Evolutionary conservation across 805 yeast genomes (phyloP).

Genomic region (Ascoidea tarda): DNA sequence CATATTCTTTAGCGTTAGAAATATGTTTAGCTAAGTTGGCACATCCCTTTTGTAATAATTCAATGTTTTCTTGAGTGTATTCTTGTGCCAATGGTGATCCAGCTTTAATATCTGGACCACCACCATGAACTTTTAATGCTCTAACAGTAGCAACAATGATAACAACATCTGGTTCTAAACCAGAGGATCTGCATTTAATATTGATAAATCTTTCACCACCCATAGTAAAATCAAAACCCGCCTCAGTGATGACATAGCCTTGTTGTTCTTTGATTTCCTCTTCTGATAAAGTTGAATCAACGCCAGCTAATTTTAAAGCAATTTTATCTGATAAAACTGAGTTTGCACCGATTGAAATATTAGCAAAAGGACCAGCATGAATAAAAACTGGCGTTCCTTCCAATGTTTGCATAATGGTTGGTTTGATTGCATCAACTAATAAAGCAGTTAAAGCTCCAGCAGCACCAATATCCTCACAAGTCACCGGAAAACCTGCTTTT

Average conservation of each 20-base stretch:
- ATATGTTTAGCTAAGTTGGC: conserved; percentile 69
- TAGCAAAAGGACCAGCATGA: conserved; percentile 85
- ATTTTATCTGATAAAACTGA: conserved; percentile 71
- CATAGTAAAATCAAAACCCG: conserved; percentile 85
- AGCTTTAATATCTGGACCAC: conserved; percentile 80
- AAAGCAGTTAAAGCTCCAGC: conserved; percentile 80
- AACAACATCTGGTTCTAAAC: conserved; percentile 62
- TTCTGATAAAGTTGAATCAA: conserved; percentile 29
- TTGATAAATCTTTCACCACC: conserved; percentile 82
- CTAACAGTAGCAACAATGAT: conserved; percentile 76
- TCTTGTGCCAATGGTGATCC: conserved; percentile 68
- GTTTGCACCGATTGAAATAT: conserved; percentile 77
- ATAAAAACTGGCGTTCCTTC: conserved; percentile 83
- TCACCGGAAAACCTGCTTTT: conserved; percentile 54
- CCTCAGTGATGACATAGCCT: conserved; percentile 78
- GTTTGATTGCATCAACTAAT: conserved; percentile 71
- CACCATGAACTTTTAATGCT: conserved; percentile 79
- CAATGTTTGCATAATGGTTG: conserved; percentile 76
- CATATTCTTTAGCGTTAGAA: conserved; percentile 54
- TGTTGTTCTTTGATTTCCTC: conserved; percentile 32
- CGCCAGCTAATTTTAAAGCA: conserved; percentile 71
- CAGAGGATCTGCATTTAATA: conserved; percentile 74
- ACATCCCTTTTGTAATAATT: conserved; percentile 54
- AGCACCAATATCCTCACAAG: conserved; percentile 75
- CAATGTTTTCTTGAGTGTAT: conserved; percentile 59